phyloP scores from a whole-genome alignment of 768 basidiomycete species.

The Xerocomellus intermedius region DNA sequence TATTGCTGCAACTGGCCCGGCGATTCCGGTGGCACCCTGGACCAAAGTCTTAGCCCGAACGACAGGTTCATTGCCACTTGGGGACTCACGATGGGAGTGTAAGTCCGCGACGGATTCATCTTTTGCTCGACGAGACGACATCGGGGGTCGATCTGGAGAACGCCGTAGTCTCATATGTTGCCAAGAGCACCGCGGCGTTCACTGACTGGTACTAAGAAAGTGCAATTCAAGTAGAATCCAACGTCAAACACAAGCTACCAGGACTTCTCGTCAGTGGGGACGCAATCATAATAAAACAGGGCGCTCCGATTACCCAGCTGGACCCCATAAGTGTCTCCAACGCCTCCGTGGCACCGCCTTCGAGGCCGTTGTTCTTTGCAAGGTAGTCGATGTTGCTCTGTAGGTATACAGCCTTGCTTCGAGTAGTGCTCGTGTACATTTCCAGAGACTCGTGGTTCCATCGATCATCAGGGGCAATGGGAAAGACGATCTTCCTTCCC shows the following conservation, averaged over 20 bases:
- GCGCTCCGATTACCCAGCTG: slow-evolving; percentile 42
- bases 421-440: slow-evolving; percentile 53
- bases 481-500: slow-evolving; percentile 55
- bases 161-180: not conserved
- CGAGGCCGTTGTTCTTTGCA: slow-evolving; percentile 58
- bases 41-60: not conserved
- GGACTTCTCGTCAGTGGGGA: slow-evolving; percentile 11
- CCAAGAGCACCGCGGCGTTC: slow-evolving; percentile 7
- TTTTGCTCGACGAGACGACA: slow-evolving; percentile 64
- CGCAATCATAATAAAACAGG: not conserved
- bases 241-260: slow-evolving; percentile 57
- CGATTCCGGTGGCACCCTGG: slow-evolving; percentile 69
- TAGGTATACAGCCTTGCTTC: slow-evolving; percentile 61
- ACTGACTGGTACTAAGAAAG: slow-evolving; percentile 56
- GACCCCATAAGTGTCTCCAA: slow-evolving; percentile 46
- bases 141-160: slow-evolving; percentile 51
- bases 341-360: slow-evolving; percentile 41
- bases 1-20: slow-evolving; percentile 63
- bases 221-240: slow-evolving; percentile 64
- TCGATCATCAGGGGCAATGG: slow-evolving; percentile 60
- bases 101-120: slow-evolving; percentile 72
- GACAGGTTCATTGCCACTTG: not conserved
- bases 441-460: slow-evolving; percentile 55
- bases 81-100: slow-evolving; percentile 52
- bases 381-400: slow-evolving; percentile 70